A percentile compares a stretch with the other conserved stretches of the same genome.
phyloP scores from a whole-genome alignment of 805 yeast species.

The Ogataea glucozyma region DNA sequence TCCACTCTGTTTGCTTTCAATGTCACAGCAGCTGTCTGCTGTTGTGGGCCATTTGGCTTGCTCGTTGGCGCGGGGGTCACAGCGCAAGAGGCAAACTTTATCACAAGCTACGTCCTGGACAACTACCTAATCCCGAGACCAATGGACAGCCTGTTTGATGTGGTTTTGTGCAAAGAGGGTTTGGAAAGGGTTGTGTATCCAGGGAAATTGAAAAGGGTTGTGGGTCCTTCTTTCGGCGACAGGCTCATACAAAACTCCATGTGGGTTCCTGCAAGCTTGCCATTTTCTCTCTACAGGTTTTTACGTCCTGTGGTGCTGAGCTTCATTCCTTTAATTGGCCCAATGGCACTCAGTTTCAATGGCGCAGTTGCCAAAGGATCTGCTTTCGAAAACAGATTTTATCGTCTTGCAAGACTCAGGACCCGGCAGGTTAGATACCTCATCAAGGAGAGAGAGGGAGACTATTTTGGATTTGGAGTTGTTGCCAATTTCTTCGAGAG shows the following conservation, averaged over 20 bases:
- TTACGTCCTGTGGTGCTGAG: slow-evolving; percentile 21
- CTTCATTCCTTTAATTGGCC: slow-evolving; percentile 30
- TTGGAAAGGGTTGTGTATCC: slow-evolving; percentile 34
- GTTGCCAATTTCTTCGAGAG: slow-evolving; percentile 52
- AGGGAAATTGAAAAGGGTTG: slow-evolving; percentile 35
- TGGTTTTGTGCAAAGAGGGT: slow-evolving; percentile 30
- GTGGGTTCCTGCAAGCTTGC: slow-evolving; percentile 22
- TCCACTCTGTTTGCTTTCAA: slow-evolving; percentile 28
- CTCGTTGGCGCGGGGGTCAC: slow-evolving; percentile 26
- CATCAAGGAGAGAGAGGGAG: slow-evolving; percentile 36
- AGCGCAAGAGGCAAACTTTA: slow-evolving; percentile 28
- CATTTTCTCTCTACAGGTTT: slow-evolving; percentile 10
- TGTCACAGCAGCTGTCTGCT: slow-evolving; percentile 19
- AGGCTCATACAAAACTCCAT: slow-evolving; percentile 15
- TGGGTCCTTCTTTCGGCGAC: slow-evolving; percentile 30
- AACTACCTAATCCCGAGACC: slow-evolving; percentile 29
- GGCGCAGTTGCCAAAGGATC: slow-evolving; percentile 22
- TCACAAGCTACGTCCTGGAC: slow-evolving; percentile 27
- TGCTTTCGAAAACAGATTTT: slow-evolving; percentile 23
- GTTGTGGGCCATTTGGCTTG: slow-evolving; percentile 33
- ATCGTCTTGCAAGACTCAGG: slow-evolving; percentile 28
- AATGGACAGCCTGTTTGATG: slow-evolving; percentile 29
- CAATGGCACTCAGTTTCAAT: slow-evolving; percentile 20
- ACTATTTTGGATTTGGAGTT: slow-evolving; percentile 52
- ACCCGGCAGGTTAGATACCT: slow-evolving; percentile 30